phyloP scores from a whole-genome alignment of 2,329 filamentous ascomycete species.

The Neonectria punicea region DNA sequence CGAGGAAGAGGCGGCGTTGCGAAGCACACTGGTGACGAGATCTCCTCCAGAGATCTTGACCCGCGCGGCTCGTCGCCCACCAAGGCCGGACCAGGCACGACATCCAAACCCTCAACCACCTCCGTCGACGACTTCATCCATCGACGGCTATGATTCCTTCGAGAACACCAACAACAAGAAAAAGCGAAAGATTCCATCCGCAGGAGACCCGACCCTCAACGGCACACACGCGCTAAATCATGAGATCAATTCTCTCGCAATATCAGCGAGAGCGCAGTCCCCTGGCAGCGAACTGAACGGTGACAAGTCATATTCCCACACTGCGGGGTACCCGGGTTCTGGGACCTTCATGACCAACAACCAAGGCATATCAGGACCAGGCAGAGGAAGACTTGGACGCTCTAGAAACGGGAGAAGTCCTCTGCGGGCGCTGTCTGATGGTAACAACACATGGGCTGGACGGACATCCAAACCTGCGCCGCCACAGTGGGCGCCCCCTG shows the following conservation, averaged over 20 bases:
- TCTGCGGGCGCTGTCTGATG: constrained; percentile 68
- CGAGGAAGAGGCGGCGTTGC: constrained; percentile 62
- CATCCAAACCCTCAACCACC: constrained; percentile 65
- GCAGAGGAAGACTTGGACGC: constrained; percentile 84
- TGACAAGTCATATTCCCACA: constrained; percentile 38
- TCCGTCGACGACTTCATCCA: constrained; percentile 74
- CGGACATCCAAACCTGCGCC: constrained; percentile 59
- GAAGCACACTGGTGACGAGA: constrained; percentile 56
- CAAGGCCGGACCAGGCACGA: constrained; percentile 57
- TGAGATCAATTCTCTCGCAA: constrained; percentile 54
- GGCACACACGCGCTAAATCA: constrained; percentile 51
- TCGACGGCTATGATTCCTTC: constrained; percentile 94
- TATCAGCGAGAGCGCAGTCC: constrained; percentile 37
- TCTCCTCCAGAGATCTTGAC: constrained; percentile 58
- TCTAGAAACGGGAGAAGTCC: constrained; percentile 70
- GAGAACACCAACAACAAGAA: constrained; percentile 99
- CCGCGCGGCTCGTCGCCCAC: constrained; percentile 54
- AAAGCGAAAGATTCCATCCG: constrained; percentile 96
- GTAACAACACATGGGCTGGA: constrained; percentile 65
- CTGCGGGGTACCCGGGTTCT: constrained; percentile 46
- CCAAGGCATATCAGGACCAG: constrained; percentile 81
- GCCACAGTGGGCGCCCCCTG: constrained; percentile 57
- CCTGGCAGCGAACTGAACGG: constrained; percentile 46
- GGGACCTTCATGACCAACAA: constrained; percentile 62
- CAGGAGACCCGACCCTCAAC: constrained; percentile 71